Evolutionary conservation across 2,329 filamentous ascomycete species (phyloP).

Genomic region (Fusarium acutatum): DNA sequence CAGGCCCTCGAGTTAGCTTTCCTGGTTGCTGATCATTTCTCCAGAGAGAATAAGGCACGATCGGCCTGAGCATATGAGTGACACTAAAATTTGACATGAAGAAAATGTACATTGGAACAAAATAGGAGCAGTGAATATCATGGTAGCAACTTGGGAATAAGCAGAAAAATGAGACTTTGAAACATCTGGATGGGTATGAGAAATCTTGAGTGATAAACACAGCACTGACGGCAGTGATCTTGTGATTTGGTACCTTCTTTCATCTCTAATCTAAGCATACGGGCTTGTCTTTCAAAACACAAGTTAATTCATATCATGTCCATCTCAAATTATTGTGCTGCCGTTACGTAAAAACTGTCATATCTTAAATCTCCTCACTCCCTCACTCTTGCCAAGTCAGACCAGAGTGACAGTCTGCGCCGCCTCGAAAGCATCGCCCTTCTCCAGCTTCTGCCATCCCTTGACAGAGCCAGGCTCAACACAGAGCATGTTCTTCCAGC

Average conservation of each 20-base stretch:
- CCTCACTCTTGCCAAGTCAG: conserved; percentile 31
- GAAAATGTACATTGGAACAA: not conserved
- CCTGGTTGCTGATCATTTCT: conserved; percentile 84
- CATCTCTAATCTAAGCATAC: conserved; percentile 21
- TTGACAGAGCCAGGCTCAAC: conserved; percentile 88
- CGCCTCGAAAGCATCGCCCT: conserved; percentile 73
- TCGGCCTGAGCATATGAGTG: not conserved
- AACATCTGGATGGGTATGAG: not conserved
- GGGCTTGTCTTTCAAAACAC: conserved; percentile 17
- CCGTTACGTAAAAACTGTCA: conserved; percentile 24
- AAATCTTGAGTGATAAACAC: not conserved
- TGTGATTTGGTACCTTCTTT: conserved; percentile 13
- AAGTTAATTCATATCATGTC: conserved; percentile 22
- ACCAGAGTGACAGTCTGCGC: conserved; percentile 62
- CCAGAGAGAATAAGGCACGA: conserved; percentile 46
- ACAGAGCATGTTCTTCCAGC: conserved; percentile 93
- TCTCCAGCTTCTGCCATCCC: conserved; percentile 85
- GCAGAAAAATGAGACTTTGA: not conserved
- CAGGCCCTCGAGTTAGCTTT: conserved; percentile 96
- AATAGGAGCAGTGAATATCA: not conserved
- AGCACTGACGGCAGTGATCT: not conserved
- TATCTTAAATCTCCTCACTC: conserved; percentile 18
- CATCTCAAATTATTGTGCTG: conserved; percentile 29
- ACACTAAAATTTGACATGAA: not conserved
- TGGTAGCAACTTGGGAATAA: not conserved